Percentiles rank a stretch among this genome's conserved stretches.
These are phyloP conservation scores for Exophiala aquamarina DNA, from an alignment of 2,329 filamentous ascomycete genomes.

Conservation along the genomic window DNA sequence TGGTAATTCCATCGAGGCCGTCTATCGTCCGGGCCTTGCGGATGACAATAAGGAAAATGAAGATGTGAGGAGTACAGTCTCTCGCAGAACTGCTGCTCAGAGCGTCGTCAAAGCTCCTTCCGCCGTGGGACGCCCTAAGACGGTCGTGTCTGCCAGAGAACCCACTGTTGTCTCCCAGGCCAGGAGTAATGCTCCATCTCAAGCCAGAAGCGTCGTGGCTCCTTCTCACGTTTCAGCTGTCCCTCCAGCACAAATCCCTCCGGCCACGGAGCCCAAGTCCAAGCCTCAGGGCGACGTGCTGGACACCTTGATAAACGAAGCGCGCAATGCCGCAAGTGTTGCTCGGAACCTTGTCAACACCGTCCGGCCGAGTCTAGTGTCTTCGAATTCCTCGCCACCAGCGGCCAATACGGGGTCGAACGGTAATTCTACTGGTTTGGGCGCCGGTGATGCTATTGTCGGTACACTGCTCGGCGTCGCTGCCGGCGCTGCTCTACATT, in stretches of 20 bases:
- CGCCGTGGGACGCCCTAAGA: slow-evolving; percentile 8
- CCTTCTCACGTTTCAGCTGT: slow-evolving; percentile 3
- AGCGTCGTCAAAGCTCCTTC: slow-evolving; percentile 15
- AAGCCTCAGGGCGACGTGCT: slow-evolving; percentile 32
- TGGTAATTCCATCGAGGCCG: slow-evolving; percentile 79
- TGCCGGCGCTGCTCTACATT: slow-evolving; percentile 73
- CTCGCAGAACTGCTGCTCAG: slow-evolving; percentile 2
- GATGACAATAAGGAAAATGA: slow-evolving; percentile 34
- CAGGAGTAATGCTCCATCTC: slow-evolving; percentile 7
- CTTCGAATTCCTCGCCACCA: slow-evolving; percentile 19
- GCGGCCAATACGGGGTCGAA: slow-evolving; percentile 28
- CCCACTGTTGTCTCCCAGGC: slow-evolving; percentile 10
- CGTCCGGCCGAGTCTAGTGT: slow-evolving; percentile 20
- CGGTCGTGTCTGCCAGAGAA: slow-evolving; percentile 1
- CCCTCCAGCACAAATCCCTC: slow-evolving; percentile 3
- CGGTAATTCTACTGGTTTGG: slow-evolving; percentile 27
- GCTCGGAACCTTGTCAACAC: slow-evolving; percentile 26
- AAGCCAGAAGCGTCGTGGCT: slow-evolving; percentile 9
- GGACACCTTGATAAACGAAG: slow-evolving; percentile 39
- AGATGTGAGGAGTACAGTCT: slow-evolving; percentile 26
- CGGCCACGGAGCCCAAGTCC: slow-evolving; percentile 4
- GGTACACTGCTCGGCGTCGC: slow-evolving; percentile 77
- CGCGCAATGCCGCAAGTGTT: slow-evolving; percentile 35
- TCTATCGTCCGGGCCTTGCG: slow-evolving; percentile 62
- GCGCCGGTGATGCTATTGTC: slow-evolving; percentile 63